A percentile compares a stretch with the other conserved stretches of the same genome.
Evolutionary conservation across 1,284 basidiomycete genomes (phyloP).

Genomic region (Exobasidium cylindrosporum): DNA sequence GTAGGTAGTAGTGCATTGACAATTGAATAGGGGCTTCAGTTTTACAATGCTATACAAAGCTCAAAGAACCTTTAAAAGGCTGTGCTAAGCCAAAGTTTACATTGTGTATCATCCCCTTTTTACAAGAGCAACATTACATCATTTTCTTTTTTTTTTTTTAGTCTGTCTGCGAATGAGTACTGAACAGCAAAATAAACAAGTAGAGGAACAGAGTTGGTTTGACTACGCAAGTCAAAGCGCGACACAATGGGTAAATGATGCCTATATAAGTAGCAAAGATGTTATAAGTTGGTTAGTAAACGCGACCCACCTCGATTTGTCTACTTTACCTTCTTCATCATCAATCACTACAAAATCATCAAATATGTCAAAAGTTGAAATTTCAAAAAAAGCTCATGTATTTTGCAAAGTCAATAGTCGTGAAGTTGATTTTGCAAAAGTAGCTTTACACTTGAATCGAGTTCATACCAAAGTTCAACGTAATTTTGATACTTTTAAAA

Average conservation of each 20-base stretch:
- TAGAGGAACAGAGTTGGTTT: background rate
- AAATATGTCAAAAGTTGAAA: constrained; percentile 23
- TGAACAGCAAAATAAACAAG: too few relatives aligned
- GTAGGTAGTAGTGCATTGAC: too few relatives aligned
- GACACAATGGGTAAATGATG: background rate
- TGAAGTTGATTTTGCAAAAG: constrained; percentile 38
- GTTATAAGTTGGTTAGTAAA: background rate
- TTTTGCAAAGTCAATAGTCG: constrained; percentile 19
- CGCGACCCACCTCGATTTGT: background rate
- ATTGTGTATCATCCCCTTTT: too few relatives aligned
- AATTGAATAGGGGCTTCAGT: too few relatives aligned
- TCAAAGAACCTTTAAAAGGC: too few relatives aligned
- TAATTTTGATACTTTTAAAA: constrained; percentile 25
- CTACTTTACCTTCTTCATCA: background rate
- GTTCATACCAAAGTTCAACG: constrained; percentile 34
- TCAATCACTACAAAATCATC: background rate
- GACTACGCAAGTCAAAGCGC: background rate
- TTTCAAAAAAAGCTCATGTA: constrained; percentile 30
- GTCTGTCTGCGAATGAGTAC: too few relatives aligned
- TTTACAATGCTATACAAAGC: too few relatives aligned
- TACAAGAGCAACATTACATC: too few relatives aligned
- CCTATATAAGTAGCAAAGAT: background rate
- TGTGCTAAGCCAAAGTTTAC: too few relatives aligned
- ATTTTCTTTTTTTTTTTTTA: too few relatives aligned
- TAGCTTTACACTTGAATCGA: constrained; percentile 28